Percentiles rank a stretch among this genome's conserved stretches.
These are phyloP conservation scores for Pharus latifolius DNA, from an alignment of 176 grass and related monocot genomes.

Conservation along the genomic window DNA sequence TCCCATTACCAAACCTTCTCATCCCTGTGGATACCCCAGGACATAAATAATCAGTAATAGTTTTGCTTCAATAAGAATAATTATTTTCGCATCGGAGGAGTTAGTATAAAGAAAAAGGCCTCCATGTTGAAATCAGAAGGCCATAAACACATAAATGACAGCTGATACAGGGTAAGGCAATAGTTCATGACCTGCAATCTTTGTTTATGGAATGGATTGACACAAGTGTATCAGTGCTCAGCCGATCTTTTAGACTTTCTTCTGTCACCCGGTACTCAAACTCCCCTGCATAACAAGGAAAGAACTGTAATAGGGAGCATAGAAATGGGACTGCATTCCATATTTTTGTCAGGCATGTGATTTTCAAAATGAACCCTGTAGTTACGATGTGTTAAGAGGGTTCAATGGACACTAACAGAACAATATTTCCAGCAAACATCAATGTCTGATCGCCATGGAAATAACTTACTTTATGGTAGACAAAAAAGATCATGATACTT, in stretches of 20 bases:
- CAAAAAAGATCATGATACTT: not conserved
- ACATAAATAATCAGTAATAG: too few species aligned
- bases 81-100: too few species aligned
- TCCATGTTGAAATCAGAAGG: too few species aligned
- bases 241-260: conserved; percentile 57
- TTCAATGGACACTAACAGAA: not conserved
- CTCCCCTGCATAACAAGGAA: conserved; percentile 34
- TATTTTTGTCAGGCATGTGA: not conserved
- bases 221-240: conserved; percentile 61
- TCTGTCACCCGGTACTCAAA: conserved; percentile 45
- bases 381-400: not conserved
- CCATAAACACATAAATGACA: not conserved
- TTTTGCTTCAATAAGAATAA: too few species aligned
- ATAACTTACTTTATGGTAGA: not conserved
- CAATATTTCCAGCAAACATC: not conserved
- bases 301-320: not conserved
- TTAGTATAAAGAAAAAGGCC: too few species aligned
- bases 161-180: not conserved
- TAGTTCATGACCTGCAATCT: conserved; percentile 53
- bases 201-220: conserved; percentile 56
- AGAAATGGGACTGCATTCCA: not conserved
- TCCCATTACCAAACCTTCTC: too few species aligned
- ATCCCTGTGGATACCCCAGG: too few species aligned
- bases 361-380: not conserved
- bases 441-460: not conserved